Conservation (phyloP, 768 basidiomycete species). For the Leccinellum rugosiceps region DNA sequence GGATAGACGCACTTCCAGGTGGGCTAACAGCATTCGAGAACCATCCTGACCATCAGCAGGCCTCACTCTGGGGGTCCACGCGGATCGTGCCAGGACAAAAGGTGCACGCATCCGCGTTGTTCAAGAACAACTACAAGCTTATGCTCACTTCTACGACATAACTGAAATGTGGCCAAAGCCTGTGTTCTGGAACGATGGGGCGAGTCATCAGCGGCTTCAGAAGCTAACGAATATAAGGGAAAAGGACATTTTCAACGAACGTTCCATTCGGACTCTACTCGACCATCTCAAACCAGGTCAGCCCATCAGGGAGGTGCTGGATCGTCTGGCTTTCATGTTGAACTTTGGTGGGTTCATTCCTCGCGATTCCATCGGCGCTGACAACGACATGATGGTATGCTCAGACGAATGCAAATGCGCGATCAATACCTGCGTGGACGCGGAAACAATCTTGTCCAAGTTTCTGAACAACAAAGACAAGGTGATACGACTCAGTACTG, state of each 20-base stretch:
- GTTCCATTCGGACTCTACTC: conserved; percentile 16
- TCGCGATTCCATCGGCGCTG: background rate
- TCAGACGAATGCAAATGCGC: conserved; percentile 17
- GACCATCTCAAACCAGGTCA: conserved; percentile 15
- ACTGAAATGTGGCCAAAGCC: conserved; percentile 24
- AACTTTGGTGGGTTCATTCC: conserved; percentile 20
- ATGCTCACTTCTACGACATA: conserved; percentile 21
- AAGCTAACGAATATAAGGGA: conserved; percentile 22
- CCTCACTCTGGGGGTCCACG: conserved; percentile 27
- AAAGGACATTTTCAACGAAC: conserved; percentile 26
- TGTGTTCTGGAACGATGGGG: conserved; percentile 29
- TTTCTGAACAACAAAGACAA: conserved; percentile 15
- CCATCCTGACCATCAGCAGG: conserved; percentile 13
- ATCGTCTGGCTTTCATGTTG: conserved; percentile 29
- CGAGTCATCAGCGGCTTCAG: conserved; percentile 18
- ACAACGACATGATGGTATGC: background rate
- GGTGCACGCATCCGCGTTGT: conserved; percentile 29
- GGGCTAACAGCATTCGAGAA: background rate
- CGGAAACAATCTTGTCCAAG: conserved; percentile 5
- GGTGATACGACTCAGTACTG: conserved; percentile 23
- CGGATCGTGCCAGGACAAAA: conserved; percentile 28
- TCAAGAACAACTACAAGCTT: conserved; percentile 29
- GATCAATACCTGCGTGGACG: background rate
- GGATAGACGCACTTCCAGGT: conserved; percentile 22
- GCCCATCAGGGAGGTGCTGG: no score